Base-by-base conservation (phyloP, 441 rosid species). In the Populus hybrid region DNA sequence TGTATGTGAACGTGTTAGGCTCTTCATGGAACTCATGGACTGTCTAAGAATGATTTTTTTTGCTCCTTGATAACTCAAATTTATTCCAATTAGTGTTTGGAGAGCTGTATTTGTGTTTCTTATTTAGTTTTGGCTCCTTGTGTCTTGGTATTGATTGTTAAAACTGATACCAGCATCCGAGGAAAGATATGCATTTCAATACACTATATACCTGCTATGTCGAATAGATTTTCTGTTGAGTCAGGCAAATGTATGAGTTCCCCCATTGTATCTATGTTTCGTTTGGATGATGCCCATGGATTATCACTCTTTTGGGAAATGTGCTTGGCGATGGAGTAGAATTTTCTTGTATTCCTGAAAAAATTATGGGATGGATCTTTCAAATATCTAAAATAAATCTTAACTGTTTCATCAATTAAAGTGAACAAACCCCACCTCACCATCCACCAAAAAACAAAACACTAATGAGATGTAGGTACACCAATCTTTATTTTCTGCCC, bases 191-290 rank as follows among this genome's bases (percentile, higher is more conserved):
- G 67, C 75, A 87, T 82, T 77, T 61, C 67, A 23, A 1, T n/a
- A 23, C 12, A 23, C 26, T 64, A 18, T 63, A 24, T 86, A 93
- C 97, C 97, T 84, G 98, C 94, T 84, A 93, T 24, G 78, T 76
- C 81, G 81, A 90, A 81, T 28, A 96, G 96, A 38, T 89, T 94
- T 72, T 90, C 88, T 24, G 88, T 82, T 70, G 97, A 83, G 70
- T 87, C 78, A 9, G 97, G 95, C 79, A 94, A 86, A 86, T 85
- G 76, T 82, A 92, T 81, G 79, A 94, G 89, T 88, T 88, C 91
- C 50, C 97, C 95, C 2, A 18, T 73, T n/a, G 46, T 32, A 72
- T 82, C 86, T 73, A 80, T 80, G 81, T 79, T 83, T 88, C 79
- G 66, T 82, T 78, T 67, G 97, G 97, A 82, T 84, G 81, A 79